phyloP scores from a whole-genome alignment of 495 filamentous ascomycete species.

The Lasiosphaeris hirsuta region DNA sequence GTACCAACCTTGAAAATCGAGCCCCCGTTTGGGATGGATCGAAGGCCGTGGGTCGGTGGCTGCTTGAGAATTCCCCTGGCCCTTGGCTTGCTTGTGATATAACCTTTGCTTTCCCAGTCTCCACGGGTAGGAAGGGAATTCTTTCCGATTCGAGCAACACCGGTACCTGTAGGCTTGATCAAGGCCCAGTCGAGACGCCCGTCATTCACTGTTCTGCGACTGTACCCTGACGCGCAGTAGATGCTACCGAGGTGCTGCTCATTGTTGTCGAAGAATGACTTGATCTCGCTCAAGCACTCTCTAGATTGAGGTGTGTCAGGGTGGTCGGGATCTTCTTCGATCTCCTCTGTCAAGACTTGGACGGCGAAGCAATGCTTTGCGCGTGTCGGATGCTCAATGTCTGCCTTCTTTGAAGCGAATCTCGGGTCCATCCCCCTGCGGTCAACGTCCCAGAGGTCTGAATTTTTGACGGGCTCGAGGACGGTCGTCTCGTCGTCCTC shows the following conservation, averaged over 20 bases:
- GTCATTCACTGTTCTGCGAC: background rate
- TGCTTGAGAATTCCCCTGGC: constrained; percentile 3
- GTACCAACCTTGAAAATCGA: constrained; percentile 7
- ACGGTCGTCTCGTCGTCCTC: background rate
- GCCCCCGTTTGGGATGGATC: background rate
- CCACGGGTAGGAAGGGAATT: background rate
- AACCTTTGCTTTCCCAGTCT: background rate
- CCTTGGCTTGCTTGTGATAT: background rate
- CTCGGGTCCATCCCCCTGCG: background rate
- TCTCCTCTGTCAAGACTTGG: background rate
- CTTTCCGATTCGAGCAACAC: background rate
- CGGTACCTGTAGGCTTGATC: background rate
- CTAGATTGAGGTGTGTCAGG: background rate
- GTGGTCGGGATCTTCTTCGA: background rate
- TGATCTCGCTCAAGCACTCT: background rate
- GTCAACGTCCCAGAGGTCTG: constrained; percentile 8
- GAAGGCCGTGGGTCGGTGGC: constrained; percentile 1
- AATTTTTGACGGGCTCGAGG: background rate
- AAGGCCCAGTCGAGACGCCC: constrained; percentile 12
- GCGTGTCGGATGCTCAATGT: constrained; percentile 4
- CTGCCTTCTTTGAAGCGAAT: background rate
- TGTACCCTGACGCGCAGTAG: constrained; percentile 4
- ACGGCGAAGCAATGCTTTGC: background rate
- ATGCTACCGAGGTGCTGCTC: constrained; percentile 3
- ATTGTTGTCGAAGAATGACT: constrained; percentile 5